Evolutionary conservation across 345 rosid genomes (phyloP).

Genomic region (Citrus glauca): DNA sequence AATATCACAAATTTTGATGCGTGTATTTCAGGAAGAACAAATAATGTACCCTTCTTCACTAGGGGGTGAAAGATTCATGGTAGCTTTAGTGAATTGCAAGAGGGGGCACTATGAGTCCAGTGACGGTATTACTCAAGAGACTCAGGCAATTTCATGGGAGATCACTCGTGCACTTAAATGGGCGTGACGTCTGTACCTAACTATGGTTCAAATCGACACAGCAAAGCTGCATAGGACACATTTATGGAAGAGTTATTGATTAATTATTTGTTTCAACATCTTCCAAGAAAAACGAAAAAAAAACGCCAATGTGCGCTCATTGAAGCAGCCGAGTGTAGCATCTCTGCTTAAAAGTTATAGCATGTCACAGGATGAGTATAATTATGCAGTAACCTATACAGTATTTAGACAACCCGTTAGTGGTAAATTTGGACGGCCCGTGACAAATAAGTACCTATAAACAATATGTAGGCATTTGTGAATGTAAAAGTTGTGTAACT

Average conservation of each 20-base stretch:
- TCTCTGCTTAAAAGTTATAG: background rate
- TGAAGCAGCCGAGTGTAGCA: background rate
- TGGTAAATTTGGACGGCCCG: too few species aligned
- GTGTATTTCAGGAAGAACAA: conserved; percentile 67
- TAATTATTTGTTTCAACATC: background rate
- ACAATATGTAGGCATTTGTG: background rate
- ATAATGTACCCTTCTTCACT: conserved; percentile 77
- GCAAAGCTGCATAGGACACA: background rate
- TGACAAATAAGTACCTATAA: background rate
- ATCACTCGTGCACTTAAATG: conserved; percentile 70
- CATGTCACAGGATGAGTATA: too few species aligned
- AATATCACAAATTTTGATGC: background rate
- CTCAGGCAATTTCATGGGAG: conserved; percentile 59
- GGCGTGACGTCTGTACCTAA: background rate
- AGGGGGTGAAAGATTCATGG: conserved; percentile 67
- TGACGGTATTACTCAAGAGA: conserved; percentile 15
- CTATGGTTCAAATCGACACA: background rate
- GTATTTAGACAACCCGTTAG: too few species aligned
- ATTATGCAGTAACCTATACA: rapidly evolving
- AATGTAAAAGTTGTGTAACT: too few species aligned
- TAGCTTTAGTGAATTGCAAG: conserved; percentile 61
- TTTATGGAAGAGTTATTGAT: background rate
- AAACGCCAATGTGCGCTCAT: background rate
- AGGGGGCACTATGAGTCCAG: conserved; percentile 19
- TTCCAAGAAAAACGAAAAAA: background rate